These are phyloP conservation scores for Trichosporon sp. DNA, from an alignment of 1,284 basidiomycete species.

Conservation along the genomic window DNA sequence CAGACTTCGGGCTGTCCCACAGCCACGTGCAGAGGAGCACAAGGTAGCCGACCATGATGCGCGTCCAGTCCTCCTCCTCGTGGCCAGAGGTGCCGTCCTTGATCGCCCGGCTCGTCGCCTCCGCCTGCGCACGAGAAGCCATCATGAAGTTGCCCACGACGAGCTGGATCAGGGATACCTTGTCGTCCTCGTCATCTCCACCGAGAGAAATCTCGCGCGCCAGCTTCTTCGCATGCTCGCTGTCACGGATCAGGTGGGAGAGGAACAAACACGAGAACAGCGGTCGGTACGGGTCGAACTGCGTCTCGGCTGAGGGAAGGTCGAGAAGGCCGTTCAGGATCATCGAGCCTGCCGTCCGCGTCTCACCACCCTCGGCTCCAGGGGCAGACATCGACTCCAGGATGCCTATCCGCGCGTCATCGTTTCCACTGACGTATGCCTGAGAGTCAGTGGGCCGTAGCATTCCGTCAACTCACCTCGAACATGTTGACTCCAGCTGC, in stretches of 20 bases:
- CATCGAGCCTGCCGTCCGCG: conserved; percentile 58
- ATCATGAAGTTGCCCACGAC: conserved; percentile 66
- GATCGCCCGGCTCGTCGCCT: conserved; percentile 54
- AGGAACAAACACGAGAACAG: conserved; percentile 61
- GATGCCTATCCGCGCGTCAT: conserved; percentile 56
- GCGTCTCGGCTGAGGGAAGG: conserved; percentile 41
- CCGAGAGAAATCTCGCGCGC: conserved; percentile 59
- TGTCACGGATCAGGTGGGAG: conserved; percentile 60
- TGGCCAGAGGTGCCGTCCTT: conserved; percentile 38
- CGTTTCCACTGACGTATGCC: conserved; percentile 55
- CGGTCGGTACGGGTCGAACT: conserved; percentile 61
- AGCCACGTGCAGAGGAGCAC: conserved; percentile 85
- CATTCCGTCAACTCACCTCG: conserved; percentile 44
- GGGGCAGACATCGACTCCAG: conserved; percentile 49
- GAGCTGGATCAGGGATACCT: conserved; percentile 61
- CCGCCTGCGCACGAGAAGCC: conserved; percentile 62
- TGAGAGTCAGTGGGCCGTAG: conserved; percentile 20
- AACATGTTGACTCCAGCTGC: conserved; percentile 59
- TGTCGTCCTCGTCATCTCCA: conserved; percentile 59
- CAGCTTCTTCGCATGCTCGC: conserved; percentile 61
- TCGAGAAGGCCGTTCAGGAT: conserved; percentile 61
- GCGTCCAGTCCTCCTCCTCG: conserved; percentile 74
- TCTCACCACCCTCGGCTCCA: conserved; percentile 36
- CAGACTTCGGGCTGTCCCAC: conserved; percentile 90
- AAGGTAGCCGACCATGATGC: conserved; percentile 83